A percentile compares a stretch with the other conserved stretches of the same genome.
phyloP scores from a whole-genome alignment of 2,329 filamentous ascomycete species.

The Penicillium sp. region DNA sequence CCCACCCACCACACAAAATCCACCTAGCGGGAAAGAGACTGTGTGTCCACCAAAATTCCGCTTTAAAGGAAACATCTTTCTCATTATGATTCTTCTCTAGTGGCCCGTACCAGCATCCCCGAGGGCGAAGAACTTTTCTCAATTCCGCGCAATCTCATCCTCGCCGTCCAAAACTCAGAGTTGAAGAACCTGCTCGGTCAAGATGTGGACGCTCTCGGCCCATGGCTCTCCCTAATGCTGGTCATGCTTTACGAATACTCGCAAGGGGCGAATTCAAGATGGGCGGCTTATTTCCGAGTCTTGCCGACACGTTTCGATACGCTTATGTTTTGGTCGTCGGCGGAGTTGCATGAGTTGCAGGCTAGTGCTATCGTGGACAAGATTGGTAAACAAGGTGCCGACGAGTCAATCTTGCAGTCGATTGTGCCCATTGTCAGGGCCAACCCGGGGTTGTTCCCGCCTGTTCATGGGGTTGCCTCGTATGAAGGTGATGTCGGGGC shows the following conservation, averaged over 20 bases:
- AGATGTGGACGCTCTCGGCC: conserved; percentile 57
- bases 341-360: conserved; percentile 74
- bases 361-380: conserved; percentile 77
- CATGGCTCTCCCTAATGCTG: conserved; percentile 70
- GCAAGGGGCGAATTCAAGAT: conserved; percentile 65
- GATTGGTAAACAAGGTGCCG: conserved; percentile 75
- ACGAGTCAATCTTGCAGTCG: conserved; percentile 68
- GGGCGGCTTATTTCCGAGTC: conserved; percentile 79
- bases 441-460: conserved; percentile 51
- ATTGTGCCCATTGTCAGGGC: conserved; percentile 59
- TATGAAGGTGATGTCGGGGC: conserved; percentile 49
- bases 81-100: conserved; percentile 53
- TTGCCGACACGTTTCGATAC: conserved; percentile 78
- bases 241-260: conserved; percentile 79
- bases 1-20: conserved; percentile 29
- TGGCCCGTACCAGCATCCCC: conserved; percentile 72
- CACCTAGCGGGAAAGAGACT: conserved; percentile 17
- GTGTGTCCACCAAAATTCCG: conserved; percentile 20
- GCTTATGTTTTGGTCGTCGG: conserved; percentile 83
- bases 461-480: conserved; percentile 46
- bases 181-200: conserved; percentile 64
- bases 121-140: conserved; percentile 80
- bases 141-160: conserved; percentile 73
- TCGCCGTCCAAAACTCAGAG: conserved; percentile 74
- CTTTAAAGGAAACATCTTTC: conserved; percentile 27